Conservation (phyloP, 306 rosid species). For the Glycine latifolia region DNA sequence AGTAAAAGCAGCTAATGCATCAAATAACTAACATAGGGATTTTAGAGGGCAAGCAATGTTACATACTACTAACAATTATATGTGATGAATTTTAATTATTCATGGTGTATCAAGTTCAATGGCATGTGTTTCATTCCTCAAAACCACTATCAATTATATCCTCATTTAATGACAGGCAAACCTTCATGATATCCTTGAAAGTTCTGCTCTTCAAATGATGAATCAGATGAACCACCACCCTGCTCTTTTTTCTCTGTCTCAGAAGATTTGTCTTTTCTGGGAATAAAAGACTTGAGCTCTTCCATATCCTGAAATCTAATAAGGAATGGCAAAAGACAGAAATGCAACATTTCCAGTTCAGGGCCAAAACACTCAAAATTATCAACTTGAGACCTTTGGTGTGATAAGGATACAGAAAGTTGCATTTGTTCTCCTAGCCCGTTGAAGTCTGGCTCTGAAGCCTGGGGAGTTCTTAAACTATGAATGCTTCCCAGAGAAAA, state of each 20-base stretch:
- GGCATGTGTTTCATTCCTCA: constrained; percentile 22
- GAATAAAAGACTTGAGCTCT: constrained; percentile 53
- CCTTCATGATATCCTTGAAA: constrained; percentile 58
- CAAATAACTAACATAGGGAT: constrained; percentile 21
- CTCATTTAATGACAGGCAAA: constrained; percentile 48
- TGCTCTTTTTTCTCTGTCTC: constrained; percentile 53
- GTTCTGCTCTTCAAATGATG: constrained; percentile 65
- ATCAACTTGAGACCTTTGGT: constrained; percentile 38
- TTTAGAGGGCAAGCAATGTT: constrained; percentile 26
- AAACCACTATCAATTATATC: constrained; percentile 20
- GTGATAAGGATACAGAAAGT: constrained; percentile 75
- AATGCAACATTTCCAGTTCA: constrained; percentile 41
- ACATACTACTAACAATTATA: not conserved
- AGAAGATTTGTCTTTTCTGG: constrained; percentile 49
- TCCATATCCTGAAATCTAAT: constrained; percentile 64
- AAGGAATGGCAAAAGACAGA: constrained; percentile 64
- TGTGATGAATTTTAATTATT: constrained; percentile 19
- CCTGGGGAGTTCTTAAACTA: constrained; percentile 56
- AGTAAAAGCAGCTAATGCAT: constrained; percentile 43
- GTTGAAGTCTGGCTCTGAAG: constrained; percentile 51
- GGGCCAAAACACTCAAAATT: constrained; percentile 37
- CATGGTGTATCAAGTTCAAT: constrained; percentile 9
- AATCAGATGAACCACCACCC: constrained; percentile 57
- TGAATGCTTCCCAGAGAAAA: constrained; percentile 56
- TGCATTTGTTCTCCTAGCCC: constrained; percentile 48